Percentiles rank a stretch among this genome's conserved stretches.
Conservation (phyloP, 352 stramenopile genomes). For the Peronospora destructor region DNA sequence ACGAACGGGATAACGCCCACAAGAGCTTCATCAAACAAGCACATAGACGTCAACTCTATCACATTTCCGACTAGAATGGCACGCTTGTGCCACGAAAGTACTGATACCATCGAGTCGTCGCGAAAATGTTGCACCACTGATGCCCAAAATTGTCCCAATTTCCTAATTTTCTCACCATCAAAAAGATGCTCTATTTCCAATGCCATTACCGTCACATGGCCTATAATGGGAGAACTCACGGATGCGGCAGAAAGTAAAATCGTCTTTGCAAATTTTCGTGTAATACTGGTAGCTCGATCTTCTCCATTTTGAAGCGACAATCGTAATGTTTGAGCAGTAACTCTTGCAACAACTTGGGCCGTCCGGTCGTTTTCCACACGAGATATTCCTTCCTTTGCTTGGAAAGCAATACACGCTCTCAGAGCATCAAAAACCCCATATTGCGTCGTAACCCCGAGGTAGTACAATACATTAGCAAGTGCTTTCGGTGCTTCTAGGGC, state of each 20-base stretch:
- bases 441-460: conserved; percentile 17
- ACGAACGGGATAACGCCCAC: conserved; percentile 16
- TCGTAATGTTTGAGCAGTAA: conserved; percentile 19
- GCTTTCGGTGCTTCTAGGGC: conserved; percentile 14
- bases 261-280: conserved; percentile 24
- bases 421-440: conserved; percentile 35
- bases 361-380: conserved; percentile 22
- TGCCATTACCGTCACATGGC: conserved; percentile 7
- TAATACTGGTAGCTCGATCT: conserved; percentile 4
- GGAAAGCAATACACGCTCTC: conserved; percentile 23
- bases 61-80: conserved; percentile 32
- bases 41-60: conserved; percentile 27
- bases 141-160: conserved; percentile 12
- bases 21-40: conserved; percentile 24
- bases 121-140: conserved; percentile 8
- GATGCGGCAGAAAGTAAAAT: conserved; percentile 25
- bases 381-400: conserved; percentile 9
- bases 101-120: not conserved
- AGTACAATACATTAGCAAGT: conserved; percentile 22
- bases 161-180: not conserved
- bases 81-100: conserved; percentile 28
- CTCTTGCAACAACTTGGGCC: conserved; percentile 24
- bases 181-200: not conserved
- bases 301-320: conserved; percentile 8
- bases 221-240: conserved; percentile 19